These are phyloP conservation scores for Trifolium fragiferum DNA, from an alignment of 306 rosid species.

Conservation along the genomic window DNA sequence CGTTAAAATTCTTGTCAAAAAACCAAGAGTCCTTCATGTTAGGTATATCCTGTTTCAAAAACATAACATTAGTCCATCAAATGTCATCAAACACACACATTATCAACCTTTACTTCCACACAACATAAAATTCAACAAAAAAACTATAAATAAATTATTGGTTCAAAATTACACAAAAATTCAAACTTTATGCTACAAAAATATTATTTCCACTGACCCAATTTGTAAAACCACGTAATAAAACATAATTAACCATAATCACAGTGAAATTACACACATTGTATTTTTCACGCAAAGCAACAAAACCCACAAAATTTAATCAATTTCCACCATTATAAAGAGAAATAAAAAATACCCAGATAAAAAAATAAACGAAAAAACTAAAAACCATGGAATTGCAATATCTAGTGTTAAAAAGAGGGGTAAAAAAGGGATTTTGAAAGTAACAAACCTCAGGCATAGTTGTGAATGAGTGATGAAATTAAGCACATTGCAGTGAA, in stretches of 20 bases:
- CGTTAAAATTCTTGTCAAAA: constrained; percentile 59
- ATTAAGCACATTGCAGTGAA: constrained; percentile 45
- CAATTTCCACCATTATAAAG: constrained; percentile 9
- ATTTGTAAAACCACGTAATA: constrained; percentile 28
- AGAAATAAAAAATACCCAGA: constrained; percentile 5
- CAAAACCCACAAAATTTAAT: constrained; percentile 28
- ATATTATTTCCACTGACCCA: constrained; percentile 15
- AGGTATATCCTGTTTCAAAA: constrained; percentile 51
- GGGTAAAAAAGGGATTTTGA: background rate
- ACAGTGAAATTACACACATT: constrained; percentile 1
- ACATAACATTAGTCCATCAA: background rate
- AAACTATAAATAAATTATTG: background rate
- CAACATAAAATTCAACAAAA: constrained; percentile 15
- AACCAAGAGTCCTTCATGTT: constrained; percentile 64
- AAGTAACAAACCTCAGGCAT: constrained; percentile 46
- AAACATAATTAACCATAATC: background rate
- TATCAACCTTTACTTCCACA: constrained; percentile 32
- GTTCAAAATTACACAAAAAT: constrained; percentile 19
- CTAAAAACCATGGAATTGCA: constrained; percentile 44
- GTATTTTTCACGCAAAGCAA: background rate
- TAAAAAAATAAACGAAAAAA: background rate
- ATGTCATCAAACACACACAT: constrained; percentile 27
- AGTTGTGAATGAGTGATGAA: constrained; percentile 38
- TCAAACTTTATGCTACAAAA: constrained; percentile 20
- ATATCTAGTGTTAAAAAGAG: background rate